Percentiles rank a stretch among this genome's conserved stretches.
Evolutionary conservation across 192 early-diverging fungal genomes (phyloP).

Genomic region (Pilaira anomala): DNA sequence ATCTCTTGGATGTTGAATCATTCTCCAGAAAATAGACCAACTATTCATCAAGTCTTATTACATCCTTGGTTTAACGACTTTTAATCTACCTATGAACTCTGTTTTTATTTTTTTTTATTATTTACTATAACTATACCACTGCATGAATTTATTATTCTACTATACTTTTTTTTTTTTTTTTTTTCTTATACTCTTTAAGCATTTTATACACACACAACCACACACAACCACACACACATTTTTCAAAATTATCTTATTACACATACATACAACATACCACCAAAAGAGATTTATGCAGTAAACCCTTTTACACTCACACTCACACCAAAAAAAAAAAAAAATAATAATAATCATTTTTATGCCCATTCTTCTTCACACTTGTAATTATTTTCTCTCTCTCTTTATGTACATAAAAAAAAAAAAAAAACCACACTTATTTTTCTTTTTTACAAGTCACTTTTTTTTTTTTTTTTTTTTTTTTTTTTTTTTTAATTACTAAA

Average conservation of each 20-base stretch:
- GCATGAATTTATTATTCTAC: neutral
- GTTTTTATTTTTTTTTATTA: slow-evolving; percentile 1
- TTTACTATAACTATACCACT: neutral
- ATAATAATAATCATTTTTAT: no score
- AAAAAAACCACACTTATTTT: no score
- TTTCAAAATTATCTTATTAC: neutral
- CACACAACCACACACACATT: neutral
- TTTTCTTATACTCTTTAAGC: neutral
- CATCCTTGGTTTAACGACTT: slow-evolving; percentile 56
- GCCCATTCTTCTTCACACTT: no score
- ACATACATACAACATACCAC: neutral
- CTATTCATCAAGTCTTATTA: slow-evolving; percentile 55
- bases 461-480: no score
- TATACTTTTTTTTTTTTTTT: slow-evolving; percentile 2
- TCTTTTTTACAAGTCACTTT: no score
- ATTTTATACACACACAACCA: neutral
- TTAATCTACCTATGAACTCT: slow-evolving; percentile 13
- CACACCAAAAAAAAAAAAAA: slow-evolving; percentile 2
- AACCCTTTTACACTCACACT: neutral
- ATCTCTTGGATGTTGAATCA: slow-evolving; percentile 66
- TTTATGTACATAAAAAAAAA: no score
- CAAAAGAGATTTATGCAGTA: neutral
- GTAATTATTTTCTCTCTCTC: no score
- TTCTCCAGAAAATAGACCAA: slow-evolving; percentile 53
- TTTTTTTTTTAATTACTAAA: no score